Base-by-base conservation (phyloP, 768 basidiomycete species). In the Lentinula boryana region DNA sequence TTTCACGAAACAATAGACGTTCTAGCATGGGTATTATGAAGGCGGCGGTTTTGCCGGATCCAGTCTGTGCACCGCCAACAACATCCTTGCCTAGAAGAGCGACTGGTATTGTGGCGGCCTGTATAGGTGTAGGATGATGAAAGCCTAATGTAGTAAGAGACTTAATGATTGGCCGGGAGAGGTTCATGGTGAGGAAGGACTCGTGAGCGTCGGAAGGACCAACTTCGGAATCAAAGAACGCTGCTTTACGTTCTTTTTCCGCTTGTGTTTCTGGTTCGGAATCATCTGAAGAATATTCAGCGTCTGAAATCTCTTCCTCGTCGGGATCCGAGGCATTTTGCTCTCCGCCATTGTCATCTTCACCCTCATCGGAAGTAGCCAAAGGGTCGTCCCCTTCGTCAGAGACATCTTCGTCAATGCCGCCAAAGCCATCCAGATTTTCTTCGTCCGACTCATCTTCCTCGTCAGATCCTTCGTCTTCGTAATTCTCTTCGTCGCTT, bases 41-140 rank as follows among this genome's bases (percentile, higher is more conserved):
- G 1, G 97, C 97, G 9, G 94, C 96, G 1, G 97, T 99, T 78
- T 99, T 99, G 62, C 97, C 97, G 4, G 95, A 97, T 63, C 97
- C 97, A 16, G 97, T 99, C 16, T 96, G 92, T 18, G 97, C 96
- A 61, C 85, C 89, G 35, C 96, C 97, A 57, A 99, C 95, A 40
- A 99, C 83, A 71, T 99, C 97, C 70, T 97, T 95, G 55, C 97
- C 97, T 23, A 95, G 72, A 18, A 99, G 83, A 23, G 95, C 96
- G 46, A 95, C 87, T 16, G 97, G 97, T 58, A 99, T 93, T 12
- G 95, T 89, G 46, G 91, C 87, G 2, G 91, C 86, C 74, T 99
- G 97, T 54, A 99, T 98, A 1, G 97, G 97, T 1, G 97, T 99
- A 7, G 97, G 97, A 35, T 82, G 87, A 50, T 80, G 74, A 67